Percentiles rank a stretch among this genome's conserved stretches.
These are phyloP conservation scores for Grosmannia huntii DNA, from an alignment of 2,329 filamentous ascomycete species.

Conservation along the genomic window DNA sequence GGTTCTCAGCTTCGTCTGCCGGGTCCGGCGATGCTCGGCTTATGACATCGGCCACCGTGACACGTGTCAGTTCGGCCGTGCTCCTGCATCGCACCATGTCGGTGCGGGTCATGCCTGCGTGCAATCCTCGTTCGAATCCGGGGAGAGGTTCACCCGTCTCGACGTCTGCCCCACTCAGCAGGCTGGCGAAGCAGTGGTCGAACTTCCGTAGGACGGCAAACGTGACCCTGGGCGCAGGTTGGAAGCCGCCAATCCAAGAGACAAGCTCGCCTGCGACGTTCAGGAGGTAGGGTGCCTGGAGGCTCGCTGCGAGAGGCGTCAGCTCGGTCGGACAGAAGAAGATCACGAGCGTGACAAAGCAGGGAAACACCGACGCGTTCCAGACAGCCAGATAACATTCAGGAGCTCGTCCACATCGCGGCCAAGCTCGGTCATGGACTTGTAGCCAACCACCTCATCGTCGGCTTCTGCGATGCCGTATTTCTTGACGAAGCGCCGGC, in stretches of 20 bases:
- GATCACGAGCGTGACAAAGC: conserved; percentile 11
- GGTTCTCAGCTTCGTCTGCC: conserved; percentile 20
- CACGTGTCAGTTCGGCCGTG: conserved; percentile 62
- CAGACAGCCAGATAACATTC: conserved; percentile 75
- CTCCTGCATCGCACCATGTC: conserved; percentile 83
- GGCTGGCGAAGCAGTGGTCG: conserved; percentile 69
- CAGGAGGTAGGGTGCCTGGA: conserved; percentile 77
- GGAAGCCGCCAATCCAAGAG: conserved; percentile 60
- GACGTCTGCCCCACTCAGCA: conserved; percentile 55
- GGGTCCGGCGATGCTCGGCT: conserved; percentile 33
- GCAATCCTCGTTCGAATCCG: conserved; percentile 48
- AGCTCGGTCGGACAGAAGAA: not conserved
- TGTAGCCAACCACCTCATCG: conserved; percentile 39
- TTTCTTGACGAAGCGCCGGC: conserved; percentile 49
- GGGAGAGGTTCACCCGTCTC: conserved; percentile 53
- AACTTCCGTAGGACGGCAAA: conserved; percentile 65
- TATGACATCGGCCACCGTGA: conserved; percentile 57
- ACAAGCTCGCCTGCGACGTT: conserved; percentile 62
- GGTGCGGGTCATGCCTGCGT: conserved; percentile 58
- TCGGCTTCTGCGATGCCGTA: conserved; percentile 30
- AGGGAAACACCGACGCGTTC: conserved; percentile 52
- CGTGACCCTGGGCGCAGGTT: conserved; percentile 51
- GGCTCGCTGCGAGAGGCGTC: conserved; percentile 37
- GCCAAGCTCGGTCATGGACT: conserved; percentile 55
- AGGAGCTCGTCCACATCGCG: conserved; percentile 62